Percentiles rank a stretch among this genome's conserved stretches.
These are phyloP conservation scores for Xerocomus brunneocitrinus DNA, from an alignment of 768 basidiomycete genomes.

Conservation along the genomic window DNA sequence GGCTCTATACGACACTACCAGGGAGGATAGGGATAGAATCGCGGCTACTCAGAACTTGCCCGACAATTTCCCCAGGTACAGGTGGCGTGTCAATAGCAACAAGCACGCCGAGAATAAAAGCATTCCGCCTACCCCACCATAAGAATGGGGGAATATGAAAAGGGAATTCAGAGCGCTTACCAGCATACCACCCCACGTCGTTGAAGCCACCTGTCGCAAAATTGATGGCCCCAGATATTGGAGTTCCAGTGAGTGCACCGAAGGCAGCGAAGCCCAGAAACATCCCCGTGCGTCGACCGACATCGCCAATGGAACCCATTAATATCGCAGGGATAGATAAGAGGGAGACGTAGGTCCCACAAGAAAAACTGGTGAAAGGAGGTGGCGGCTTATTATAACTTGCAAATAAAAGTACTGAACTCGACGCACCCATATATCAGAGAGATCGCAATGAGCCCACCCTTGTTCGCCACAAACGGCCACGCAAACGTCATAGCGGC, in stretches of 20 bases:
- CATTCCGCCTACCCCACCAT: conserved; percentile 27
- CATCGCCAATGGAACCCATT: conserved; percentile 56
- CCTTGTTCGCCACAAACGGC: conserved; percentile 54
- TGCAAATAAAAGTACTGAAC: accelerated
- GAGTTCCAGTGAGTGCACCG: conserved; percentile 64
- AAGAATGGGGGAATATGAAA: neutral
- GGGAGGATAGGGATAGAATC: neutral
- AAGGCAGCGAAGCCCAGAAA: conserved; percentile 55
- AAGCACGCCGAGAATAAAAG: conserved; percentile 39
- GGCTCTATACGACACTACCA: neutral
- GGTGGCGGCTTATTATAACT: neutral
- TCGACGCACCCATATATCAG: conserved; percentile 59
- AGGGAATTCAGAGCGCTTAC: conserved; percentile 10
- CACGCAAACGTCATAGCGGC: conserved; percentile 62
- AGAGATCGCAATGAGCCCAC: conserved; percentile 47
- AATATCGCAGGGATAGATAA: conserved; percentile 55
- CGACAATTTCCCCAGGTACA: conserved; percentile 37
- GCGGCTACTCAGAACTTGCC: conserved; percentile 36
- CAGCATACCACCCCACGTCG: conserved; percentile 39
- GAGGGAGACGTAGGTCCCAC: conserved; percentile 59
- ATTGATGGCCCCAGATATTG: conserved; percentile 69
- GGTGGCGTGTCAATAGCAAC: conserved; percentile 38
- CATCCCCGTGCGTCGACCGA: conserved; percentile 67
- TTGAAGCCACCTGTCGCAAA: conserved; percentile 44
- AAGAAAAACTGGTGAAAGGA: conserved; percentile 42